A percentile compares a stretch with the other conserved stretches of the same genome.
These are phyloP conservation scores for Coccomyxa sp. DNA, from an alignment of 139 green algal species.

Conservation along the genomic window DNA sequence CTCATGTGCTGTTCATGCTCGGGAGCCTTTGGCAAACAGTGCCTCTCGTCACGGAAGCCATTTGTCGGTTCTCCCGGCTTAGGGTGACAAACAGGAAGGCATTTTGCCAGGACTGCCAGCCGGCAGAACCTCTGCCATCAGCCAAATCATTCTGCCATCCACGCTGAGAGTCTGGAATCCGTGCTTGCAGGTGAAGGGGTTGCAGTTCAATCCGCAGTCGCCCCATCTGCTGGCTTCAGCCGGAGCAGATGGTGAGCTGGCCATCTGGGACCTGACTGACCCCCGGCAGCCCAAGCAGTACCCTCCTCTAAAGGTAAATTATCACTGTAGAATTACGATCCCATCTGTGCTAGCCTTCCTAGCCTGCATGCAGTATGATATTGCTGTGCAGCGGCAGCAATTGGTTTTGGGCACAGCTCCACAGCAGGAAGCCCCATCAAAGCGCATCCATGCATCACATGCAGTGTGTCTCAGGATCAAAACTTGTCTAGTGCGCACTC, in stretches of 20 bases:
- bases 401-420: background rate
- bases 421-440: background rate
- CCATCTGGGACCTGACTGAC: constrained; percentile 93
- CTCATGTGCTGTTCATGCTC: too few relatives aligned
- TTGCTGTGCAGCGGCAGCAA: too few relatives aligned
- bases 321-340: too few relatives aligned
- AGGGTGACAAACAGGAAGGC: too few relatives aligned
- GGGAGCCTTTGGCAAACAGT: too few relatives aligned
- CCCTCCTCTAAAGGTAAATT: constrained; percentile 42
- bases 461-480: background rate
- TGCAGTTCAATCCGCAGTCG: constrained; percentile 93
- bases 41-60: too few relatives aligned
- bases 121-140: too few relatives aligned
- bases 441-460: background rate
- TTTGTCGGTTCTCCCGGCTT: too few relatives aligned
- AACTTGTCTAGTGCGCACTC: background rate
- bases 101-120: too few relatives aligned
- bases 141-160: too few relatives aligned
- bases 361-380: background rate
- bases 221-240: constrained; percentile 92
- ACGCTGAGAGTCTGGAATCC: background rate
- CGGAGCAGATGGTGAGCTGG: constrained; percentile 85
- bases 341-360: background rate
- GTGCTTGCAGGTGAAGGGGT: constrained; percentile 62
- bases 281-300: constrained; percentile 65